Conservation (phyloP, 495 filamentous ascomycete genomes). For the Talaromyces trachyspermus region DNA sequence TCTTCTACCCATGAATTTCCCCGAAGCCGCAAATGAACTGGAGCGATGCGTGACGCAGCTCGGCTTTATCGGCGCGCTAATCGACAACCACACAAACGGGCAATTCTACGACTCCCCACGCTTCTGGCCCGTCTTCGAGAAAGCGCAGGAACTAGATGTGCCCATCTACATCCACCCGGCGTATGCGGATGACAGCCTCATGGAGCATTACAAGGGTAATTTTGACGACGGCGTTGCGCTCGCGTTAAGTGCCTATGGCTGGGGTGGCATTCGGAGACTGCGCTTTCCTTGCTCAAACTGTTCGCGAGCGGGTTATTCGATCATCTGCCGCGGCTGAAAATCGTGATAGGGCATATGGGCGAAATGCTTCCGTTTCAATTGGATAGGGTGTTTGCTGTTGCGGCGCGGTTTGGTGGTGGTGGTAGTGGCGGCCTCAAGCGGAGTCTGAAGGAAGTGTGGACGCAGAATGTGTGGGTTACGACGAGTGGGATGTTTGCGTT, state of each 20-base stretch:
- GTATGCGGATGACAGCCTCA: constrained; percentile 24
- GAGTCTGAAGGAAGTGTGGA: constrained; percentile 30
- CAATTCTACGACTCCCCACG: constrained; percentile 38
- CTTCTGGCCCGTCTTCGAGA: constrained; percentile 40
- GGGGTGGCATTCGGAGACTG: constrained; percentile 43
- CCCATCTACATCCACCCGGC: constrained; percentile 54
- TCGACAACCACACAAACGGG: constrained; percentile 46
- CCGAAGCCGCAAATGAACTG: constrained; percentile 40
- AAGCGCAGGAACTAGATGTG: constrained; percentile 44
- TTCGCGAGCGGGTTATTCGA: constrained; percentile 43
- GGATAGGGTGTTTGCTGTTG: constrained; percentile 19
- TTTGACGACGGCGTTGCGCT: constrained; percentile 24
- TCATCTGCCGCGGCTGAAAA: constrained; percentile 34
- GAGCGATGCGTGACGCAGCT: constrained; percentile 36
- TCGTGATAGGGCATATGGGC: constrained; percentile 41
- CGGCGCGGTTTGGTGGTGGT: constrained; percentile 7
- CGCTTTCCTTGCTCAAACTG: constrained; percentile 32
- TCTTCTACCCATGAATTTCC: constrained; percentile 41
- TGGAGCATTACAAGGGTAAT: constrained; percentile 26
- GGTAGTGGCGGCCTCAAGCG: constrained; percentile 19
- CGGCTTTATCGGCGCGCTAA: constrained; percentile 49
- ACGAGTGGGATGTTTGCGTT: constrained; percentile 26
- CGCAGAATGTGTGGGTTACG: constrained; percentile 33
- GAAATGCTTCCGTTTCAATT: constrained; percentile 40
- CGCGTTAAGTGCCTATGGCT: constrained; percentile 31